Percentiles rank a stretch among this genome's conserved stretches.
Conservation (phyloP, 2,329 filamentous ascomycete genomes). For the Grosmannia clavigera region DNA sequence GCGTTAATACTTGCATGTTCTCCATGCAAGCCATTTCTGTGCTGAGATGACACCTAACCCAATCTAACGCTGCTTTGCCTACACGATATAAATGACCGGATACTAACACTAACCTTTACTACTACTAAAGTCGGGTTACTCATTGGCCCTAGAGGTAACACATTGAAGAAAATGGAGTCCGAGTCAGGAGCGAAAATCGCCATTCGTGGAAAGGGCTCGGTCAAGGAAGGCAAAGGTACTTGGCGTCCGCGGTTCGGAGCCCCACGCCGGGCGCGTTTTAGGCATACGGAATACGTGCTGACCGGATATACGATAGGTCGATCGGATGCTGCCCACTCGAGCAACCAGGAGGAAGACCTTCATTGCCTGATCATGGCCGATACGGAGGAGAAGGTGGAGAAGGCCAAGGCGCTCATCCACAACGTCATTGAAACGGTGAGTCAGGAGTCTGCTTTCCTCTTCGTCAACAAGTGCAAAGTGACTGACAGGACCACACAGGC, state of each 20-base stretch:
- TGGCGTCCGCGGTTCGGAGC: not conserved
- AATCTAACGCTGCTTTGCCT: constrained; percentile 1
- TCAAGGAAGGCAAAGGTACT: constrained; percentile 88
- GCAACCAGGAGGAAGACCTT: constrained; percentile 98
- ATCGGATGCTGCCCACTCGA: constrained; percentile 96
- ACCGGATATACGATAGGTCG: constrained; percentile 36
- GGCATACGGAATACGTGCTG: not conserved
- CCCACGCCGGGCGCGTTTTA: not conserved
- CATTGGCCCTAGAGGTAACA: constrained; percentile 99
- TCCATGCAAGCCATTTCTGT: constrained; percentile 18
- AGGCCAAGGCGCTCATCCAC: constrained; percentile 95
- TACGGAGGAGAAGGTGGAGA: constrained; percentile 98
- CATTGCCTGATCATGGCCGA: constrained; percentile 99
- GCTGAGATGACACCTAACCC: constrained; percentile 19
- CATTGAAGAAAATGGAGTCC: constrained; percentile 97
- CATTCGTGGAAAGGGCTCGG: constrained; percentile 97
- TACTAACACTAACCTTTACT: constrained; percentile 84
- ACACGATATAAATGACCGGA: constrained; percentile 16
- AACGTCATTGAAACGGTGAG: constrained; percentile 96
- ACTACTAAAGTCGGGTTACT: constrained; percentile 94
- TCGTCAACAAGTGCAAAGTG: not conserved
- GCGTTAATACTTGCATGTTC: constrained; percentile 17
- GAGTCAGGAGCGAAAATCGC: constrained; percentile 98
- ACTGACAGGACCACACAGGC: constrained; percentile 43
- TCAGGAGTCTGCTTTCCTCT: constrained; percentile 14